Evolutionary conservation across 164 flowering plant genomes (phyloP), one percentile per base, ranked within the genome.

Genomic region (Litsea cubeba): DNA sequence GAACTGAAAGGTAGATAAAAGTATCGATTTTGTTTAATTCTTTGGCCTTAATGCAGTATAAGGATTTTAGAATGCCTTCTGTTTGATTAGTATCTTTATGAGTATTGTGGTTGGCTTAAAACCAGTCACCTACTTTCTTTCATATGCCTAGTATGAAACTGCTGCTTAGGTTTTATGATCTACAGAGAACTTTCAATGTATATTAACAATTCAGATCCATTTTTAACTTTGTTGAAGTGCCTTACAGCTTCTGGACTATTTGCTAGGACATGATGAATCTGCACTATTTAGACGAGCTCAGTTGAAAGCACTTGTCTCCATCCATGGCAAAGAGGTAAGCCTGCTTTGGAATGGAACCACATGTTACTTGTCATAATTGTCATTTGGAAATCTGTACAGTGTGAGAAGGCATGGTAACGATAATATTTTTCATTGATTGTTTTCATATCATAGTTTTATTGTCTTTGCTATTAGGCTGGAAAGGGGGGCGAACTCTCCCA

Each of bases 401-500:
- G 60, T 54, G 5, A 54, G 60, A 54, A 54, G 60, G 17, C 12
- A 15, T 14, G 18, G 60, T 54, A 54, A 3, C 25, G 23, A 35
- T 12, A 66, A 50, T 60, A 23, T 25, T 14, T n/a, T 58, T 15
- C 17, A 8, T 58, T 0, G 28, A 1, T 46, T 51, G 23, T 73
- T 60, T 62, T 23, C 51, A n/a, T 70, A 32, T 49, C 73, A 68
- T 76, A 5, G 20, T 24, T 67, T 23, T 5, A 11, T 12, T 57
- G 35, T 46, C 70, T 22, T 68, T 60, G 10, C 32, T 4, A 57
- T 69, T 74, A 95, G 99, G 99, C 92, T 77, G 99, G 99, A 25
- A 92, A 92, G 71, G 99, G 99, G 12, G 99, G 99, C 75, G 99
- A 95, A 79, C 97, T 95, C 57, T 92, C 99, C 6, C 98, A 93